phyloP scores from a whole-genome alignment of 78 protist genomes.

The Protostelium mycophagum region DNA sequence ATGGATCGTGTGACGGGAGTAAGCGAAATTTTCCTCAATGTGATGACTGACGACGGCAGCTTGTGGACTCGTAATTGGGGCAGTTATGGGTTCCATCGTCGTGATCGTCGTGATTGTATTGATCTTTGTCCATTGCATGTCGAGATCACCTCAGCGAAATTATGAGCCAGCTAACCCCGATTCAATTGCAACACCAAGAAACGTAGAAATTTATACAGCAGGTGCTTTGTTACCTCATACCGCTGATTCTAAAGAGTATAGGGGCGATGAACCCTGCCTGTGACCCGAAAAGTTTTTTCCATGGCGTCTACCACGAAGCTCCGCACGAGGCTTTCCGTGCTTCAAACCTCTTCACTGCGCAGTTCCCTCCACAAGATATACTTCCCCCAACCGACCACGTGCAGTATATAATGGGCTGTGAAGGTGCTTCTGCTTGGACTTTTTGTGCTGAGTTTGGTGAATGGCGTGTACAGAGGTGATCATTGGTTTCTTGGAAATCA shows the following conservation, averaged over 20 bases:
- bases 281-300: not conserved
- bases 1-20: not conserved
- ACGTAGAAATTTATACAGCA: not conserved
- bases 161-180: not conserved
- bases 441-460: not conserved
- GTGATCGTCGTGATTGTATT: not conserved
- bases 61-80: not conserved
- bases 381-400: not conserved
- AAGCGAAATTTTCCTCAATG: not conserved
- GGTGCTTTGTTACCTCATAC: too few relatives aligned
- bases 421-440: not conserved
- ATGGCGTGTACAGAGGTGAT: not conserved
- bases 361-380: not conserved
- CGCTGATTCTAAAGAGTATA: too few relatives aligned
- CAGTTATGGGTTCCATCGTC: not conserved
- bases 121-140: not conserved
- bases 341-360: not conserved
- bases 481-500: not conserved
- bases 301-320: not conserved
- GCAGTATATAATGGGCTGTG: not conserved
- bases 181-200: not conserved
- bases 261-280: not conserved
- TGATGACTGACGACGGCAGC: not conserved
- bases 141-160: not conserved
- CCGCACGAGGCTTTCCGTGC: not conserved